Conservation (phyloP, 2,329 filamentous ascomycete genomes). For the Epichloe hybrida region DNA sequence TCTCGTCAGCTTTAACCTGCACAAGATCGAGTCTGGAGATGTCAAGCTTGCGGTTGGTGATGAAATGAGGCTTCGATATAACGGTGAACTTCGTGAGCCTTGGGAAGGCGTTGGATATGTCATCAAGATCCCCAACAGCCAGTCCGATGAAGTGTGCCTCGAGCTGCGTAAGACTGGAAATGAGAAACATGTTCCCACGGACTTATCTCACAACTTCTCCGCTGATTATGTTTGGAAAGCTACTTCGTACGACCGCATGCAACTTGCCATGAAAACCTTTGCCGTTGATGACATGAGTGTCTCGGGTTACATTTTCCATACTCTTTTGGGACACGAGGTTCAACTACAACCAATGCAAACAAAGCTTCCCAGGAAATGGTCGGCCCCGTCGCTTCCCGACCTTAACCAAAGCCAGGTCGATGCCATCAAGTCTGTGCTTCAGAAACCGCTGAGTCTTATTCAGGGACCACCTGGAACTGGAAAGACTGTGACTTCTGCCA, state of each 20-base stretch:
- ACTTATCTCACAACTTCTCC: slow-evolving; percentile 95
- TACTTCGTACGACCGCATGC: slow-evolving; percentile 98
- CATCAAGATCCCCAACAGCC: slow-evolving; percentile 98
- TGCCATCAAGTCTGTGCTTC: slow-evolving; percentile 87
- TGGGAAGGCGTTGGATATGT: slow-evolving; percentile 99
- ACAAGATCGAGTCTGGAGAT: slow-evolving; percentile 93
- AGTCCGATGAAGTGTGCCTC: slow-evolving; percentile 92
- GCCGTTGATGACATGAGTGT: slow-evolving; percentile 97
- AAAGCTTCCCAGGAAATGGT: slow-evolving; percentile 91
- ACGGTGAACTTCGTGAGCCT: slow-evolving; percentile 75
- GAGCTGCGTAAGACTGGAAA: slow-evolving; percentile 89
- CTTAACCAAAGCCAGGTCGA: slow-evolving; percentile 92
- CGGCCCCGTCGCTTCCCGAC: slow-evolving; percentile 83
- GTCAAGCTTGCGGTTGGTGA: slow-evolving; percentile 96
- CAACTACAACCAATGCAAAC: slow-evolving; percentile 92
- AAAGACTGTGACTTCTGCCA: slow-evolving; percentile 97
- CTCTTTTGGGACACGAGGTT: slow-evolving; percentile 87
- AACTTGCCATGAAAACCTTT: slow-evolving; percentile 98
- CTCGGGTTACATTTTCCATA: slow-evolving; percentile 97
- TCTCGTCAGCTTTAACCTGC: slow-evolving; percentile 84
- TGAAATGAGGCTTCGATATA: slow-evolving; percentile 96
- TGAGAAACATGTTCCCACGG: slow-evolving; percentile 89
- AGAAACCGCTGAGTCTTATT: slow-evolving; percentile 87
- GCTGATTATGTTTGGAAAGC: slow-evolving; percentile 99
- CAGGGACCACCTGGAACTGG: slow-evolving; percentile 94